Evolutionary conservation across 331 rosid genomes (phyloP), one percentile per base, ranked within the genome.

Genomic region (Acacia concinna): DNA sequence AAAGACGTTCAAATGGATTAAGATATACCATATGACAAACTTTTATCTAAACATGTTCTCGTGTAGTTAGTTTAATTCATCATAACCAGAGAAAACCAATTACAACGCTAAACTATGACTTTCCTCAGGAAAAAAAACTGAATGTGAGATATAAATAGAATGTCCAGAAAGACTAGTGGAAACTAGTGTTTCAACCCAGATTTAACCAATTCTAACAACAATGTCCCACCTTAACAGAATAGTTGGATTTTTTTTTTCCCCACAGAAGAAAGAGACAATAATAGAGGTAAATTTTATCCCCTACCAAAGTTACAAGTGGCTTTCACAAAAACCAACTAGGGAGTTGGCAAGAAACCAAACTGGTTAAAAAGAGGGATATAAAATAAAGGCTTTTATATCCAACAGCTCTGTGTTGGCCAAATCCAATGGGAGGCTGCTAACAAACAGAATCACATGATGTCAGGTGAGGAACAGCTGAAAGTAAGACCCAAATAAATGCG

Each of bases 1-100:
- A 74, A 85, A 63, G 71, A 10, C 56, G 27, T 60, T 60, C 3
- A 14, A 60, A 60, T 14, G 63, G 28, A 28, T 52, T n/a, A 54
- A 30, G 18, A 63, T 38, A 25, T 12, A 64, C 52, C n/a, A 51
- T 15, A 49, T 4, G 56, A 49, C 56, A 49, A 28, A 30, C 18
- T 59, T 59, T 28, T 27, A 59, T 27, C 8, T 59, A 3, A 35
- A 8, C 30, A n/a, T 37, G 27, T 20, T n/a, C 47, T 66, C n/a
- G 47, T 20, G 18, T 10, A 35, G 30, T 66, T 66, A n/a, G 12
- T 37, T 66, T 66, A 41, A 20, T 54, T 20, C 71, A 67, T 27
- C 32, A 67, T 32, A 1, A 38, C 43, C 9, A 32, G 27, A 28
- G 21, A 30, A 65, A 65, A 32, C 34, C 44, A 34, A 65, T 25